These are phyloP conservation scores for Wallacemonas sp. DNA, from an alignment of 208 protist species.

Conservation along the genomic window DNA sequence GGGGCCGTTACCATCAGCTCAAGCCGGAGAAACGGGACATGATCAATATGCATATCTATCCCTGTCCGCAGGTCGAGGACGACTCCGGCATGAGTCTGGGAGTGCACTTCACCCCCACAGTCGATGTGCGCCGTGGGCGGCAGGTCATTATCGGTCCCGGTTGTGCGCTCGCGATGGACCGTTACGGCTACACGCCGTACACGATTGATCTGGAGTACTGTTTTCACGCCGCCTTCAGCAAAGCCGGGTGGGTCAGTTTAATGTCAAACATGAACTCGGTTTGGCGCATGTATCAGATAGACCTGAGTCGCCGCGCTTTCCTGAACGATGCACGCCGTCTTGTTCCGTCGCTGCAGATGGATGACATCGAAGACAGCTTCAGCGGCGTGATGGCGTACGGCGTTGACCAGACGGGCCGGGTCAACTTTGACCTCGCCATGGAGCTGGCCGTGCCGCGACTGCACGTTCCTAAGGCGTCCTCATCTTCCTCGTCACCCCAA, in stretches of 20 bases:
- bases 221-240: slow-evolving; percentile 29
- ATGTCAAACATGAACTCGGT: slow-evolving; percentile 32
- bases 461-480: slow-evolving; percentile 20
- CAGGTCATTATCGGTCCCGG: slow-evolving; percentile 61
- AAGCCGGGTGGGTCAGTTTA: slow-evolving; percentile 36
- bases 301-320: slow-evolving; percentile 32
- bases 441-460: slow-evolving; percentile 35
- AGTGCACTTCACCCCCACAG: slow-evolving; percentile 58
- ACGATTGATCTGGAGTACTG: slow-evolving; percentile 37
- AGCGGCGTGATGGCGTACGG: slow-evolving; percentile 50
- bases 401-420: slow-evolving; percentile 22
- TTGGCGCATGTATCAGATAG: slow-evolving; percentile 28
- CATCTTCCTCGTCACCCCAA: too few species aligned
- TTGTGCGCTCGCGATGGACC: slow-evolving; percentile 39
- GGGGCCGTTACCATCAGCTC: slow-evolving; percentile 54
- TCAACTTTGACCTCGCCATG: slow-evolving; percentile 37
- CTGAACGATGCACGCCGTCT: slow-evolving; percentile 36
- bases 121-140: slow-evolving; percentile 39
- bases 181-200: slow-evolving; percentile 60
- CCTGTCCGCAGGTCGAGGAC: slow-evolving; percentile 26
- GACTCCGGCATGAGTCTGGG: slow-evolving; percentile 43
- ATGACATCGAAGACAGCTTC: slow-evolving; percentile 42
- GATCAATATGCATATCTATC: slow-evolving; percentile 54
- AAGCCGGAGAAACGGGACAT: slow-evolving; percentile 30
- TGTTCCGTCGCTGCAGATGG: slow-evolving; percentile 30